Evolutionary conservation across 495 filamentous ascomycete species (phyloP).

Genomic region (Neurospora sp.): DNA sequence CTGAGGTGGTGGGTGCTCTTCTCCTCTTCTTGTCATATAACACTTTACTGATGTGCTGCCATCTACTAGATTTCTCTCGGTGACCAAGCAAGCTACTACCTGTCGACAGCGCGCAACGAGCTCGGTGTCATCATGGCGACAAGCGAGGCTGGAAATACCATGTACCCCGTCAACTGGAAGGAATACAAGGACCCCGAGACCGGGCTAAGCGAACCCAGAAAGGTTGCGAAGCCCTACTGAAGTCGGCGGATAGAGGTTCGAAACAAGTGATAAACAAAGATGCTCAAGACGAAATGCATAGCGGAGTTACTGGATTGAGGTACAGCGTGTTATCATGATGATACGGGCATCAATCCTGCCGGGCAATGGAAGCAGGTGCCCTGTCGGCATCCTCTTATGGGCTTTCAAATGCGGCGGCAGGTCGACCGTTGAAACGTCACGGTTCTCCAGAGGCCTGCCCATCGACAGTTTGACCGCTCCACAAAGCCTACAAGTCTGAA

Average conservation of each 20-base stretch:
- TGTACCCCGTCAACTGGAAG: slow-evolving; percentile 90
- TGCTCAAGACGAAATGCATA: neutral
- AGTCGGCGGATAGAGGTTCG: neutral
- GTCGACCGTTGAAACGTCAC: neutral
- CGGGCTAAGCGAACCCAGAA: slow-evolving; percentile 69
- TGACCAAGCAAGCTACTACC: slow-evolving; percentile 89
- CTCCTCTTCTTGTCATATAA: neutral
- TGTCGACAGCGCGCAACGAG: slow-evolving; percentile 81
- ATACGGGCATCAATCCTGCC: neutral
- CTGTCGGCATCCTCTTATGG: neutral
- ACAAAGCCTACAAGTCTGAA: neutral
- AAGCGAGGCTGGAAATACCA: slow-evolving; percentile 78
- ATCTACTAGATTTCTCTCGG: slow-evolving; percentile 65
- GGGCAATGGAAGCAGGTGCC: neutral
- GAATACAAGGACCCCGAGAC: slow-evolving; percentile 79
- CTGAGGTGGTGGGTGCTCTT: slow-evolving; percentile 58
- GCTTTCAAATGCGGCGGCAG: neutral
- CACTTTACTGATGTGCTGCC: slow-evolving; percentile 1
- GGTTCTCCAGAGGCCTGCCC: neutral
- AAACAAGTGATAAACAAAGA: neutral
- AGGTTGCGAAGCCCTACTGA: slow-evolving; percentile 91
- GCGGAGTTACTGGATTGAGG: neutral
- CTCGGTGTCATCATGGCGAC: slow-evolving; percentile 89
- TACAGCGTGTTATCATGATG: neutral
- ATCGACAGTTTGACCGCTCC: neutral